A percentile compares a stretch with the other conserved stretches of the same genome.
Conservation (phyloP, 352 stramenopile species). For the Pythium diclinum region DNA sequence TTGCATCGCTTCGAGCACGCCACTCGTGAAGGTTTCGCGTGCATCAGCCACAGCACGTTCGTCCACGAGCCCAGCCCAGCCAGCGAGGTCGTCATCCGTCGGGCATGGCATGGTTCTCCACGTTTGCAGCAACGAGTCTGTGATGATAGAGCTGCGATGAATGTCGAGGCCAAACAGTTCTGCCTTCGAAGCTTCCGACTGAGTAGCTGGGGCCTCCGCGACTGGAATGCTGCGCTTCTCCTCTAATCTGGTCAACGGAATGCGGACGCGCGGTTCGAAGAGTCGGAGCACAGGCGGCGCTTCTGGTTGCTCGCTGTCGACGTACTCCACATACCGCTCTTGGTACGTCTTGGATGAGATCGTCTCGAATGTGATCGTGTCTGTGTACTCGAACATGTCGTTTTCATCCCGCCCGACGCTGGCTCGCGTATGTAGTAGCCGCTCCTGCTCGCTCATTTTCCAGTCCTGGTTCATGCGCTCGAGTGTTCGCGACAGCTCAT, state of each 20-base stretch:
- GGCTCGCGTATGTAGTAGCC: conserved; percentile 35
- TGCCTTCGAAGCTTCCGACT: neutral
- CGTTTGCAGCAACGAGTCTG: conserved; percentile 1
- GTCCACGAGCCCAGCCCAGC: conserved; percentile 9
- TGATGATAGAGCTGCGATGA: conserved; percentile 7
- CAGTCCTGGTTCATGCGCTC: conserved; percentile 54
- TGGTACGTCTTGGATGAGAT: conserved; percentile 42
- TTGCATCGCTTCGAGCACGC: neutral
- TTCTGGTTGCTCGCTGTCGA: conserved; percentile 28
- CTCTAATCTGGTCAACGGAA: neutral
- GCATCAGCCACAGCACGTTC: conserved; percentile 1
- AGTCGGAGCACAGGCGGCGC: conserved; percentile 36
- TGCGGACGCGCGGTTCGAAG: conserved; percentile 10
- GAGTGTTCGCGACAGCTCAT: conserved; percentile 35
- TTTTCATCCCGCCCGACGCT: conserved; percentile 31
- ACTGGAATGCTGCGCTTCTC: neutral
- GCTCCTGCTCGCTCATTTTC: conserved; percentile 40
- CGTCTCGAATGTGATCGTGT: conserved; percentile 35
- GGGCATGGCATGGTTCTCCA: conserved; percentile 15
- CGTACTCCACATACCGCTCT: conserved; percentile 45
- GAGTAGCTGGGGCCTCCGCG: neutral
- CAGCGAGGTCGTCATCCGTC: neutral
- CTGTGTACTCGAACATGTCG: conserved; percentile 52
- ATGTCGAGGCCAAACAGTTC: conserved; percentile 9
- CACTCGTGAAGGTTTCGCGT: neutral